Evolutionary conservation across 768 basidiomycete species (phyloP).

Genomic region (Panaeolus papilionaceus): DNA sequence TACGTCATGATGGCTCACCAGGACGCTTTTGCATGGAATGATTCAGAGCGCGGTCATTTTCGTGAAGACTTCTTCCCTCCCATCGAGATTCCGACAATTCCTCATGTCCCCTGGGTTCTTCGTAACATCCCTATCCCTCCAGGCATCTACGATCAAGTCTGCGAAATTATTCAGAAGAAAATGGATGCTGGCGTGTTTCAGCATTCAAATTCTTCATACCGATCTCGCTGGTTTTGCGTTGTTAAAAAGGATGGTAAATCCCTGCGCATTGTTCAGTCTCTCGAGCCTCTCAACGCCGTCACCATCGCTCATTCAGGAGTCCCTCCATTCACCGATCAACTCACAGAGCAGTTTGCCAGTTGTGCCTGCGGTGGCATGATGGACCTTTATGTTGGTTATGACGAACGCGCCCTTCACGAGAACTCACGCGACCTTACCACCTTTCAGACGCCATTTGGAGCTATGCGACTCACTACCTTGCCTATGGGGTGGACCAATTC

Average conservation of each 20-base stretch:
- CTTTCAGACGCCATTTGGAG: constrained; percentile 43
- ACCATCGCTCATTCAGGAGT: too few species aligned
- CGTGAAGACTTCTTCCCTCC: too few species aligned
- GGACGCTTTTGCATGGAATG: too few species aligned
- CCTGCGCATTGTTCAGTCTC: too few species aligned
- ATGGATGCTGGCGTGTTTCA: constrained; percentile 46
- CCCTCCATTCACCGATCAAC: too few species aligned
- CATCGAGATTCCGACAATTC: constrained; percentile 34
- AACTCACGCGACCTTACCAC: constrained; percentile 44
- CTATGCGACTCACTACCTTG: background rate
- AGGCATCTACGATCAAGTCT: constrained; percentile 37
- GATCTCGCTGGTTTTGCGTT: too few species aligned
- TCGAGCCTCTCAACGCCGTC: too few species aligned
- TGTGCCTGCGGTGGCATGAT: constrained; percentile 35
- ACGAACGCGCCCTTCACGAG: constrained; percentile 36
- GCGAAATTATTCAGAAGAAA: constrained; percentile 39
- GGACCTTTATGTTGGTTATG: constrained; percentile 44
- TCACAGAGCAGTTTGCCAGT: constrained; percentile 39
- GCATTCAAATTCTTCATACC: constrained; percentile 34
- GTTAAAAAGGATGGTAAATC: too few species aligned
- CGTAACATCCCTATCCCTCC: constrained; percentile 40
- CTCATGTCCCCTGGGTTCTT: constrained; percentile 37
- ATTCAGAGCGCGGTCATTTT: too few species aligned
- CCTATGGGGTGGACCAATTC: constrained; percentile 29
- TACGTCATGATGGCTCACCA: too few species aligned